phyloP scores from a whole-genome alignment of 345 rosid species.

The Draba incana region DNA sequence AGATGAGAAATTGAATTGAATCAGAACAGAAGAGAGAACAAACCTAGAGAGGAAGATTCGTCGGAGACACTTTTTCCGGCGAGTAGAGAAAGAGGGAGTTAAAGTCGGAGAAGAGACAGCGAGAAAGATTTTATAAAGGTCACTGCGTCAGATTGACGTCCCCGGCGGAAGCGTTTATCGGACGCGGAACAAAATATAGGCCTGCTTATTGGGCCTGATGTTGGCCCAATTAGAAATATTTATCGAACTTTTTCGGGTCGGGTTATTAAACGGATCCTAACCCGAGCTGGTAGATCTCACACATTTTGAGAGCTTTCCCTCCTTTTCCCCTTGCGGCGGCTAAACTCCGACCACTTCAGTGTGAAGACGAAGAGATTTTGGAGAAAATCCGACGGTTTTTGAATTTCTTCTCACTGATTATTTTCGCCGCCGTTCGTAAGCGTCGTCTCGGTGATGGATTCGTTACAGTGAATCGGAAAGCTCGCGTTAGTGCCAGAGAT shows the following conservation, averaged over 20 bases:
- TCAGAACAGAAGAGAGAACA: not conserved
- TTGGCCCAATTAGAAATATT: not conserved
- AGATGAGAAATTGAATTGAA: not conserved
- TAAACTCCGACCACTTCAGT: conserved; percentile 26
- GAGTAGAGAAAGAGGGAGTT: conserved; percentile 19
- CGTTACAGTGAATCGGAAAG: not conserved
- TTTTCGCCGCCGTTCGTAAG: not conserved
- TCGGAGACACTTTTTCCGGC: conserved; percentile 21
- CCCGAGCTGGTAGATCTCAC: conserved; percentile 20
- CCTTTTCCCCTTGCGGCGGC: conserved; percentile 24
- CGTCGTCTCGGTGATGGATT: conserved; percentile 1
- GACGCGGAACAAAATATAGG: conserved; percentile 23
- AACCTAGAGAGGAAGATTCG: conserved; percentile 28
- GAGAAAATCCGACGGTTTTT: conserved; percentile 2
- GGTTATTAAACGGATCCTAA: conserved; percentile 9
- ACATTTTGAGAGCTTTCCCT: conserved; percentile 18
- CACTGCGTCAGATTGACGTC: conserved; percentile 37
- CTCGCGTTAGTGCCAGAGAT: not conserved
- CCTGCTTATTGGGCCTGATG: not conserved
- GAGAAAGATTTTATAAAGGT: conserved; percentile 2
- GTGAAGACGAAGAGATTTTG: conserved; percentile 8
- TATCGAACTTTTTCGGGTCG: not conserved
- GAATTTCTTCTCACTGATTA: not conserved
- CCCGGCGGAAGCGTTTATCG: conserved; percentile 28
- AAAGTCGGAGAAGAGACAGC: not conserved